phyloP scores from a whole-genome alignment of 345 rosid genomes.

The Bruguiera gymnorhiza region DNA sequence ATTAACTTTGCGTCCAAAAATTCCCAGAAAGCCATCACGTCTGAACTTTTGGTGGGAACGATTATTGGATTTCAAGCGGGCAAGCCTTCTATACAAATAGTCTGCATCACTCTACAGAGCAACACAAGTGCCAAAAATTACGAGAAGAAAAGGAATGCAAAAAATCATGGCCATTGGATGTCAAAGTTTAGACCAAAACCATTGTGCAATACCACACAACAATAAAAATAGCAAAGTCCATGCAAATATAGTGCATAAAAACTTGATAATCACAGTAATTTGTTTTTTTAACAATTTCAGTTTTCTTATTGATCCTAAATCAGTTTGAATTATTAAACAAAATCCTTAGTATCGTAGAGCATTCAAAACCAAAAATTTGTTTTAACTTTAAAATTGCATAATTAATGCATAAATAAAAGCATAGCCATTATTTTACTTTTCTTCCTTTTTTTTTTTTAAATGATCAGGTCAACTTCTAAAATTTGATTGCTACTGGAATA shows the following conservation, averaged over 20 bases:
- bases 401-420: too few species aligned
- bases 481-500: neutral
- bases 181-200: neutral
- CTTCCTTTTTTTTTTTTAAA: too few species aligned
- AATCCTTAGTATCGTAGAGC: neutral
- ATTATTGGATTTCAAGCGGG: slow-evolving; percentile 41
- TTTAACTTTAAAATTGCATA: too few species aligned
- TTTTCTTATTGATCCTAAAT: neutral
- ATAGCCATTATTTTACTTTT: too few species aligned
- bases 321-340: neutral
- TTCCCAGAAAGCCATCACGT: slow-evolving; percentile 70
- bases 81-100: slow-evolving; percentile 56
- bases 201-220: neutral
- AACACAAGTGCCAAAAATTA: slow-evolving; percentile 13
- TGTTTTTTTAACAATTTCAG: neutral
- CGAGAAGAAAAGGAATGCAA: neutral
- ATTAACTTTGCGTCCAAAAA: slow-evolving; percentile 63
- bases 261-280: neutral
- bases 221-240: neutral
- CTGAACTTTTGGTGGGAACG: slow-evolving; percentile 30
- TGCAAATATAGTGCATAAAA: neutral
- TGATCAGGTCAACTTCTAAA: slow-evolving; percentile 1
- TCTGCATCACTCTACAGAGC: slow-evolving; percentile 57
- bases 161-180: slow-evolving; percentile 12
- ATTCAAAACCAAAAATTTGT: neutral